Evolutionary conservation across 257 asterid genomes (phyloP).

Genomic region (Avicennia marina): DNA sequence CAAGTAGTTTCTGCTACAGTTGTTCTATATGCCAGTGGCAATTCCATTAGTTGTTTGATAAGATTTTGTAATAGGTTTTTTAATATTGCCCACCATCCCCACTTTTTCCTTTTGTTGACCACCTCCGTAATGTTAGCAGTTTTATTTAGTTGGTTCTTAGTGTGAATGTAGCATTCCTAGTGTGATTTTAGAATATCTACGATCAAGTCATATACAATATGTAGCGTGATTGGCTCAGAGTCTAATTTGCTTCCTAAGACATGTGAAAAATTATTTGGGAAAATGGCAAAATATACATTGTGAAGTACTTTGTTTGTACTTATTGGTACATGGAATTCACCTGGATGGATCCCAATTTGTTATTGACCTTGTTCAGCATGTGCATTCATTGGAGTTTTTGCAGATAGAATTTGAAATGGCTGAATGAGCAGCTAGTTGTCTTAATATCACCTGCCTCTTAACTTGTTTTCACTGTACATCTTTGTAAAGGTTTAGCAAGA

Average conservation of each 20-base stretch:
- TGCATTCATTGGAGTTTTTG: not conserved
- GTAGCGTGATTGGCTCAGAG: not conserved
- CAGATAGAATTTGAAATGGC: not conserved
- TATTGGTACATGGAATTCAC: not conserved
- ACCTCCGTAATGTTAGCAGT: not conserved
- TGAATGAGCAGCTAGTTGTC: not conserved
- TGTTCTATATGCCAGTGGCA: no score
- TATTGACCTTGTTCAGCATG: not conserved
- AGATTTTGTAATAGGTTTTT: no score
- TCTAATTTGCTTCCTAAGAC: not conserved
- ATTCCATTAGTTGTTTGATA: no score
- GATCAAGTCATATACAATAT: not conserved
- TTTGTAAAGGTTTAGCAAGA: not conserved
- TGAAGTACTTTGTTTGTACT: not conserved
- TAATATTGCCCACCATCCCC: not conserved
- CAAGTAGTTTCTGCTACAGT: no score
- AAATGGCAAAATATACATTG: not conserved
- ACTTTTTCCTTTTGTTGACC: not conserved
- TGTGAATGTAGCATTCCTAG: not conserved
- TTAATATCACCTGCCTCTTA: not conserved
- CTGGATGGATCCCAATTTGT: not conserved
- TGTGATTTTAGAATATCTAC: not conserved
- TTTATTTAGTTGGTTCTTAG: not conserved
- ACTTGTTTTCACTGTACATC: not conserved
- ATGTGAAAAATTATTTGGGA: constrained; percentile 11